phyloP scores from a whole-genome alignment of 2,329 filamentous ascomycete species.

The Sporothrix inflata region DNA sequence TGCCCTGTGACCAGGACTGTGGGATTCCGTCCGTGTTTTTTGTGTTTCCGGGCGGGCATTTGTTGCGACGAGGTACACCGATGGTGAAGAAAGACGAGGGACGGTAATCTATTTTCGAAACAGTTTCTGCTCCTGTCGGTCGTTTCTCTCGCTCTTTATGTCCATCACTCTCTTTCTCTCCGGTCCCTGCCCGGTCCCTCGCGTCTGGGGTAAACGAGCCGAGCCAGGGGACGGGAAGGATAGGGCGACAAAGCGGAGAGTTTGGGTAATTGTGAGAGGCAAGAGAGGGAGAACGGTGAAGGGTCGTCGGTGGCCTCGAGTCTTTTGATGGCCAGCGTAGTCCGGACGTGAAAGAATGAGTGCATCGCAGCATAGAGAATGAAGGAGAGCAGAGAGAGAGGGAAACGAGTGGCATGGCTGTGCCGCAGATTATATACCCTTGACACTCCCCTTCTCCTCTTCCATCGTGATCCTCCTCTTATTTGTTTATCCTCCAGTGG shows the following conservation, averaged over 20 bases:
- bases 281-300: too few relatives aligned
- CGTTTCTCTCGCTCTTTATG: neutral
- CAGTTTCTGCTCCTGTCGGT: neutral
- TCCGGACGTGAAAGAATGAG: too few relatives aligned
- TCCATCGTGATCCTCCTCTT: neutral
- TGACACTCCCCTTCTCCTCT: neutral
- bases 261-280: too few relatives aligned
- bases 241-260: neutral
- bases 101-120: neutral
- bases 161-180: neutral
- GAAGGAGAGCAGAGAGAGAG: neutral
- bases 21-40: too few relatives aligned
- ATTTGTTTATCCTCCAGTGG: neutral
- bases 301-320: neutral
- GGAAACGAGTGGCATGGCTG: neutral
- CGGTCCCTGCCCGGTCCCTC: neutral
- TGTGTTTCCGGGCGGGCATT: neutral
- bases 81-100: neutral
- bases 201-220: constrained; percentile 4
- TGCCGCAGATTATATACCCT: constrained; percentile 10
- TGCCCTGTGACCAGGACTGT: constrained; percentile 19
- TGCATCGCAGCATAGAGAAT: neutral
- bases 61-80: neutral
- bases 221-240: neutral
- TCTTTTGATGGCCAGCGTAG: neutral